phyloP scores from a whole-genome alignment of 345 rosid species.

The Linum usitatissimum region DNA sequence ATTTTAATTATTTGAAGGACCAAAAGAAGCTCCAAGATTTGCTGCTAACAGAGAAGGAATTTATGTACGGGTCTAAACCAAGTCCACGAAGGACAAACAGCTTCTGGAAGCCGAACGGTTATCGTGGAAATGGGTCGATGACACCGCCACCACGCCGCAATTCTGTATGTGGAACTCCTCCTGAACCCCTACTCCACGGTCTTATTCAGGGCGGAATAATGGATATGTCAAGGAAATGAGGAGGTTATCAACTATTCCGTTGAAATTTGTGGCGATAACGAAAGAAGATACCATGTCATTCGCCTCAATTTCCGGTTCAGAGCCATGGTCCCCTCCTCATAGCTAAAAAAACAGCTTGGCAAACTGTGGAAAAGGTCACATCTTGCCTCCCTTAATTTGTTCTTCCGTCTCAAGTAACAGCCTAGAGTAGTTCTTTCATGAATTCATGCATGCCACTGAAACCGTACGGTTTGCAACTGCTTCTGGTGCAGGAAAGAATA shows the following conservation, averaged over 20 bases:
- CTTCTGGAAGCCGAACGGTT: slow-evolving; percentile 71
- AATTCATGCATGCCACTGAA: too few species aligned
- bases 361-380: neutral
- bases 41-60: slow-evolving; percentile 69
- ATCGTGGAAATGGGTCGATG: slow-evolving; percentile 78
- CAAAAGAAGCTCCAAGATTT: slow-evolving; percentile 96
- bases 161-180: slow-evolving; percentile 66
- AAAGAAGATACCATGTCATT: slow-evolving; percentile 85
- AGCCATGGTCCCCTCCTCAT: slow-evolving; percentile 78
- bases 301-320: slow-evolving; percentile 76
- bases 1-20: slow-evolving; percentile 39
- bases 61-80: slow-evolving; percentile 85
- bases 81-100: slow-evolving; percentile 83
- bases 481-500: too few species aligned
- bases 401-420: too few species aligned
- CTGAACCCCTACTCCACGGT: slow-evolving; percentile 89
- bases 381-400: neutral
- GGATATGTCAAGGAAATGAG: slow-evolving; percentile 82
- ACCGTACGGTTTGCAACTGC: too few species aligned
- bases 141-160: slow-evolving; percentile 77
- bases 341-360: slow-evolving; percentile 19
- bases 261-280: slow-evolving; percentile 72
- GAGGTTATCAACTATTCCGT: slow-evolving; percentile 65
- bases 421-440: too few species aligned
- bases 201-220: slow-evolving; percentile 83